These are phyloP conservation scores for Rhytidhysteron rufulum DNA, from an alignment of 2,329 filamentous ascomycete genomes.

Conservation along the genomic window DNA sequence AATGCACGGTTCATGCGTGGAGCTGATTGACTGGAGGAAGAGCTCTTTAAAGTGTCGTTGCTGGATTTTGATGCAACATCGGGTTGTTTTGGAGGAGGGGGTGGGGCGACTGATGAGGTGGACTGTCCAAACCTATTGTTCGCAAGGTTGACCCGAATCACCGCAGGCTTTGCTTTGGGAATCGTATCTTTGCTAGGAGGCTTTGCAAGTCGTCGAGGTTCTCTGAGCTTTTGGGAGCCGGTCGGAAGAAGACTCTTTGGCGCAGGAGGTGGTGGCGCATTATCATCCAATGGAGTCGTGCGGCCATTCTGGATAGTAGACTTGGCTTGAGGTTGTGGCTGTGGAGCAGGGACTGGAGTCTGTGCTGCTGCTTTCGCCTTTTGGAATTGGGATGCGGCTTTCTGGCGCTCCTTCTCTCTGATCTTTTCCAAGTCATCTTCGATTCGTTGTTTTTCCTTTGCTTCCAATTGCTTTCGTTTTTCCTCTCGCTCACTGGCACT, in stretches of 20 bases:
- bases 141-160: conserved; percentile 62
- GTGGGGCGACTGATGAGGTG: conserved; percentile 22
- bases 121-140: conserved; percentile 38
- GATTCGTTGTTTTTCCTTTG: conserved; percentile 59
- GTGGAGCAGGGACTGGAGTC: conserved; percentile 42
- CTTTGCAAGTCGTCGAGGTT: conserved; percentile 52
- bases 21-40: conserved; percentile 22
- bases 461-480: conserved; percentile 54
- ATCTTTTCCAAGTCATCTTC: conserved; percentile 65
- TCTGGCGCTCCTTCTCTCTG: conserved; percentile 67
- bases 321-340: conserved; percentile 24
- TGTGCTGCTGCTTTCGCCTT: conserved; percentile 44
- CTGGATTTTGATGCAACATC: conserved; percentile 62
- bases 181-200: conserved; percentile 56
- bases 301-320: conserved; percentile 2
- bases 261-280: conserved; percentile 60
- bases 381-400: conserved; percentile 49
- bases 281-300: conserved; percentile 38
- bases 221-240: conserved; percentile 47
- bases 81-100: conserved; percentile 44
- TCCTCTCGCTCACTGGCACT: conserved; percentile 61
- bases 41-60: conserved; percentile 47
- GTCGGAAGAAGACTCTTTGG: conserved; percentile 49
- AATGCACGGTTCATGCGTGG: conserved; percentile 41
- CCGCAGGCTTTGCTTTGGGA: conserved; percentile 63